Conservation (phyloP, 768 basidiomycete species). For the Wakefieldia striispora region DNA sequence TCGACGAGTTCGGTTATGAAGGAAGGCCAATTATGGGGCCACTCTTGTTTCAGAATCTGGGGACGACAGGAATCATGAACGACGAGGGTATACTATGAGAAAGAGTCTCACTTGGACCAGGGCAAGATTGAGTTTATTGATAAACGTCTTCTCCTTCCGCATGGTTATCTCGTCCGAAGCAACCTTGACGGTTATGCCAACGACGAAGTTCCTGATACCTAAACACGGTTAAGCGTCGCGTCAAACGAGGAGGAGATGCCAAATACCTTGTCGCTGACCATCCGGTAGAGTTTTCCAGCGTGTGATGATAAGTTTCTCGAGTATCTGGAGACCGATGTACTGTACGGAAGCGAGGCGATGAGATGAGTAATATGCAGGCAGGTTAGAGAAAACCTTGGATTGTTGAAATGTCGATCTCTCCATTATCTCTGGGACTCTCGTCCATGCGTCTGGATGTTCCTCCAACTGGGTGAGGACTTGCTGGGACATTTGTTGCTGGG, state of each 20-base stretch:
- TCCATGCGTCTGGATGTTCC: conserved; percentile 96
- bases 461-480: conserved; percentile 94
- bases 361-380: not conserved
- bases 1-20: conserved; percentile 97
- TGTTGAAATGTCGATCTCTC: conserved; percentile 83
- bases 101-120: conserved; percentile 75
- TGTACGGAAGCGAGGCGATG: conserved; percentile 32
- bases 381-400: conserved; percentile 59
- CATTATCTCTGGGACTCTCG: conserved; percentile 90
- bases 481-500: conserved; percentile 93
- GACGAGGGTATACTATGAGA: not conserved
- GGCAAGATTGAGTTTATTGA: conserved; percentile 96
- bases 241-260: not conserved
- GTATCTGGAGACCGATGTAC: conserved; percentile 96
- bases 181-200: conserved; percentile 88
- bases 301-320: conserved; percentile 92
- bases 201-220: conserved; percentile 97
- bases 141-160: conserved; percentile 89
- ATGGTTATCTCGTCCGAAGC: conserved; percentile 87
- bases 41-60: conserved; percentile 98
- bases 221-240: conserved; percentile 8
- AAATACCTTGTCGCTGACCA: conserved; percentile 83
- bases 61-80: conserved; percentile 6
- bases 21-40: conserved; percentile 98
- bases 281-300: conserved; percentile 96